Evolutionary conservation across 2,329 filamentous ascomycete genomes (phyloP).

Genomic region (Diplodia sapinea): DNA sequence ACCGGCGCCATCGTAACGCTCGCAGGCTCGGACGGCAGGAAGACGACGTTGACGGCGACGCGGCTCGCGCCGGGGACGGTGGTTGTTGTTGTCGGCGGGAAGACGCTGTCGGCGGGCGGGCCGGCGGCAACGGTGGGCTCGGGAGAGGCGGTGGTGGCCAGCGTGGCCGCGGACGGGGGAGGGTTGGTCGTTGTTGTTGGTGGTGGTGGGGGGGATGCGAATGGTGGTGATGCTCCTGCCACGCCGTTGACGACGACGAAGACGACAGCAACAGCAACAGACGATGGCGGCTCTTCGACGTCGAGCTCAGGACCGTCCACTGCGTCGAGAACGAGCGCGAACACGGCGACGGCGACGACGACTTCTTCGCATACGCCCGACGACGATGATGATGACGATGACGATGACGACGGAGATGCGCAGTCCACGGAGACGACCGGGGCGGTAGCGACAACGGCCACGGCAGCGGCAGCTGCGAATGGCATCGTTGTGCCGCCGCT

Average conservation of each 20-base stretch:
- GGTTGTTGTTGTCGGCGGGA: neutral
- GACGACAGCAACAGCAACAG: too few species aligned
- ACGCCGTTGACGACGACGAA: fast-evolving
- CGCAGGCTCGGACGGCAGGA: neutral
- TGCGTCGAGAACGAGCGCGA: neutral
- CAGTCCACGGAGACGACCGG: too few species aligned
- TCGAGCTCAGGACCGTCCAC: too few species aligned
- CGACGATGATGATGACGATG: neutral
- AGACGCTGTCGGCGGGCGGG: neutral
- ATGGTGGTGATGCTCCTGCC: too few species aligned
- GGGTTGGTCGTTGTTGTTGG: neutral
- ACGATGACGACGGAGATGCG: neutral
- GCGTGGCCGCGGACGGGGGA: neutral
- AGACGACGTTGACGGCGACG: neutral
- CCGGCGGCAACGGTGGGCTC: neutral
- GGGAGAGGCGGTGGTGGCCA: neutral
- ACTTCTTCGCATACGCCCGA: neutral
- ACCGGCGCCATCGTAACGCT: neutral
- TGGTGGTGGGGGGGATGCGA: neutral
- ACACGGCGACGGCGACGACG: neutral
- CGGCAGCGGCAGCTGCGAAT: neutral
- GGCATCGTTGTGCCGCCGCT: neutral
- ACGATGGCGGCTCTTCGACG: neutral
- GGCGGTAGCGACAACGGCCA: neutral
- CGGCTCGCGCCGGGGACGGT: neutral